A percentile compares a stretch with the other conserved stretches of the same genome.
Conservation (phyloP, 2,329 filamentous ascomycete genomes). For the Penicillium sp. region DNA sequence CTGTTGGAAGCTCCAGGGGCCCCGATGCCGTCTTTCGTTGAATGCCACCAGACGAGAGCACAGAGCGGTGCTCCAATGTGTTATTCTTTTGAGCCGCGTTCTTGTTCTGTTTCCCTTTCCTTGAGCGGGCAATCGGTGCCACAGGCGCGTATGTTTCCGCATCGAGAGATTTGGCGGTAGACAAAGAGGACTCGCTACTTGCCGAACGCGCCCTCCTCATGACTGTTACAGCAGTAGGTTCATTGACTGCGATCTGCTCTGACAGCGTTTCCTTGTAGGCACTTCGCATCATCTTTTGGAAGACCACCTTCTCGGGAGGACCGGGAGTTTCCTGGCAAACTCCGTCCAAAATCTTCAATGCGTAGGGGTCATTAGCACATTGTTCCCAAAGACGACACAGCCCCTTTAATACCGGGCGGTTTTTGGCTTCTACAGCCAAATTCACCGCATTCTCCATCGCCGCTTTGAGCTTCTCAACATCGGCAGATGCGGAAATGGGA, state of each 20-base stretch:
- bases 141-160: constrained; percentile 38
- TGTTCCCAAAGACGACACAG: constrained; percentile 36
- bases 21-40: constrained; percentile 37
- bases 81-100: constrained; percentile 33
- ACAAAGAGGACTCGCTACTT: constrained; percentile 44
- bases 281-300: constrained; percentile 37
- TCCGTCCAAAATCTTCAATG: constrained; percentile 35
- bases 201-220: constrained; percentile 30
- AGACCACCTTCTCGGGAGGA: constrained; percentile 32
- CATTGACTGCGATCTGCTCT: constrained; percentile 17
- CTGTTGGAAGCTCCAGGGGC: constrained; percentile 35
- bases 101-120: constrained; percentile 32
- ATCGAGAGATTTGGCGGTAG: constrained; percentile 45
- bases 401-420: constrained; percentile 34
- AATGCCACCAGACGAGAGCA: constrained; percentile 29
- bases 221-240: constrained; percentile 13
- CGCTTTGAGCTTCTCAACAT: constrained; percentile 34
- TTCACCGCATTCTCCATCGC: constrained; percentile 35
- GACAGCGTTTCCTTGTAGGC: constrained; percentile 30
- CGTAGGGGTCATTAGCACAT: constrained; percentile 36
- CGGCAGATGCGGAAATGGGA: constrained; percentile 30
- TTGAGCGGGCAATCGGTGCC: constrained; percentile 23
- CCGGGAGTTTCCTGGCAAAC: constrained; percentile 35
- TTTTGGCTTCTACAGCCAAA: constrained; percentile 34
- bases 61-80: constrained; percentile 24